Evolutionary conservation across 805 yeast species (phyloP).

Genomic region (Kodamaea hsintzibuensis): DNA sequence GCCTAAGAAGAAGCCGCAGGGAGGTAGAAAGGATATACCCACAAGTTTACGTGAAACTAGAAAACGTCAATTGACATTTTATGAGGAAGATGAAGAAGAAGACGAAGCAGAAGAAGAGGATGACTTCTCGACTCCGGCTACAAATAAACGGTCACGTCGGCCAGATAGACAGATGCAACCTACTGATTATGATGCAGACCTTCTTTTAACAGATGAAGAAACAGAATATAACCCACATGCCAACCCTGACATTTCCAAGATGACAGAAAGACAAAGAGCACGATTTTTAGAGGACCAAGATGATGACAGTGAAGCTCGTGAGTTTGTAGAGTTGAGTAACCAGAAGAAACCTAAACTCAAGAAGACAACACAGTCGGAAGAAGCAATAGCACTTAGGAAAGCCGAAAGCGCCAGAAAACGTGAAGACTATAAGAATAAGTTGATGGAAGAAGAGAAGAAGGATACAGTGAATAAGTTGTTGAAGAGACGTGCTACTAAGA

Average conservation of each 20-base stretch:
- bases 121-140: background rate
- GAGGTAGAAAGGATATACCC: constrained; percentile 5
- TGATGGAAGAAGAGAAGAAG: constrained; percentile 87
- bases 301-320: constrained; percentile 14
- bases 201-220: constrained; percentile 42
- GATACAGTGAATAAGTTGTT: constrained; percentile 87
- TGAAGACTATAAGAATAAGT: constrained; percentile 77
- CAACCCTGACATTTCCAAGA: constrained; percentile 44
- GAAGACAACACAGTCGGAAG: constrained; percentile 68
- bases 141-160: constrained; percentile 1
- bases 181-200: constrained; percentile 35
- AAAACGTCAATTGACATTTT: constrained; percentile 39
- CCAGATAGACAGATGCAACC: constrained; percentile 23
- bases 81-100: constrained; percentile 37
- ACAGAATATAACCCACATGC: constrained; percentile 44
- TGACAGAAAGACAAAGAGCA: constrained; percentile 60
- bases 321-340: constrained; percentile 32
- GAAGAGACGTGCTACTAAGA: constrained; percentile 79
- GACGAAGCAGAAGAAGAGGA: constrained; percentile 26
- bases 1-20: constrained; percentile 7
- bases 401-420: constrained; percentile 89
- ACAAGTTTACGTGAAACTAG: constrained; percentile 24
- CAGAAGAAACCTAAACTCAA: constrained; percentile 43
- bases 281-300: constrained; percentile 35
- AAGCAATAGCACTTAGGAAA: constrained; percentile 76